Percentiles rank a stretch among this genome's conserved stretches.
Conservation (phyloP, 2,329 filamentous ascomycete genomes). For the Hymenoscyphus repandus region DNA sequence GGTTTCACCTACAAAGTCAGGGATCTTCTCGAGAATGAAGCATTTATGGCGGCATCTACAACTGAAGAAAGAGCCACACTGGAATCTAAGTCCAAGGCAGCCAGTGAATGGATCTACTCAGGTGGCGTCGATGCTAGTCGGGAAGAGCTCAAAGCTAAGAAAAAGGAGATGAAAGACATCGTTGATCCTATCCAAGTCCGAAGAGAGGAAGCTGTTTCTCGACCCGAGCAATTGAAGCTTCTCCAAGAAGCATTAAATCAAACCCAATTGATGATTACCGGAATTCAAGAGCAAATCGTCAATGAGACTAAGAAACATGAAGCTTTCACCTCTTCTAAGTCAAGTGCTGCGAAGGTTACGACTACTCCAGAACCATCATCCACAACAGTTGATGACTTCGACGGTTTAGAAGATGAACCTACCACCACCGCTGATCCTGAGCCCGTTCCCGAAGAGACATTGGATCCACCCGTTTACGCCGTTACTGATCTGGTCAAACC, state of each 20-base stretch:
- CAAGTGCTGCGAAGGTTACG: slow-evolving; percentile 33
- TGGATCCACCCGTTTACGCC: slow-evolving; percentile 63
- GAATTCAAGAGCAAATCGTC: slow-evolving; percentile 68
- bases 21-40: slow-evolving; percentile 72
- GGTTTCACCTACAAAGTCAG: slow-evolving; percentile 84
- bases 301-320: slow-evolving; percentile 58
- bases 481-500: slow-evolving; percentile 65
- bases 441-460: slow-evolving; percentile 39
- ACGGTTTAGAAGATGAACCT: slow-evolving; percentile 75
- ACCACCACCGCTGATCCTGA: slow-evolving; percentile 28
- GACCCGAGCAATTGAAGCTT: slow-evolving; percentile 63
- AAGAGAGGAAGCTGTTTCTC: slow-evolving; percentile 63
- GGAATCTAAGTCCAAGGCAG: slow-evolving; percentile 59
- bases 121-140: slow-evolving; percentile 73
- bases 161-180: slow-evolving; percentile 72
- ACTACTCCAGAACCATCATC: slow-evolving; percentile 39
- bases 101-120: slow-evolving; percentile 87
- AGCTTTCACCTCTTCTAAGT: slow-evolving; percentile 43
- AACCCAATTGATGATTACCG: slow-evolving; percentile 63
- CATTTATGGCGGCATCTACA: slow-evolving; percentile 69
- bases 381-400: slow-evolving; percentile 48
- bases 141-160: slow-evolving; percentile 68
- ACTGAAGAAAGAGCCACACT: slow-evolving; percentile 61
- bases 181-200: slow-evolving; percentile 73
- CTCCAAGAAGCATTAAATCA: slow-evolving; percentile 68